Percentiles rank a stretch among this genome's conserved stretches.
Evolutionary conservation across 164 flowering plant genomes (phyloP).

Genomic region (Dillenia turbinata): DNA sequence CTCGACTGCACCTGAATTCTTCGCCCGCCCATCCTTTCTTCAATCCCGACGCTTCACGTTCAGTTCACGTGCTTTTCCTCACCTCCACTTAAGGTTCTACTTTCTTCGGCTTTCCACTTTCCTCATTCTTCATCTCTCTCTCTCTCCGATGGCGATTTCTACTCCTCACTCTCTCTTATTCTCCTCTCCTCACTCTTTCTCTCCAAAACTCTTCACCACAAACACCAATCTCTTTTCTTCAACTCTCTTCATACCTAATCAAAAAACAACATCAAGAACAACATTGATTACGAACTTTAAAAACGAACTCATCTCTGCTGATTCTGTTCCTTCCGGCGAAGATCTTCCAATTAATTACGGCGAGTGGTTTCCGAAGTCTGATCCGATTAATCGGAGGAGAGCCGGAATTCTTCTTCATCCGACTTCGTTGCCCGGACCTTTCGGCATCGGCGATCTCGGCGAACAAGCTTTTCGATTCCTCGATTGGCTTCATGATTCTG

Average conservation of each 20-base stretch:
- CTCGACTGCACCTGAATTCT: too few relatives aligned
- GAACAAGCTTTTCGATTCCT: slow-evolving; percentile 67
- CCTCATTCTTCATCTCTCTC: slow-evolving; percentile 5
- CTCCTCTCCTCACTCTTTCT: not conserved
- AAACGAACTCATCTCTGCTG: not conserved
- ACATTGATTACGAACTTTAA: too few relatives aligned
- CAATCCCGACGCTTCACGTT: too few relatives aligned
- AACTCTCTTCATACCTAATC: too few relatives aligned
- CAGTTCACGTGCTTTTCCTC: too few relatives aligned
- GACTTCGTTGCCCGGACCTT: slow-evolving; percentile 77
- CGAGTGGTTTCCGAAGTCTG: slow-evolving; percentile 40
- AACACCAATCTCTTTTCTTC: not conserved
- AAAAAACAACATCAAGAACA: too few relatives aligned
- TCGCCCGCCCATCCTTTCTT: too few relatives aligned
- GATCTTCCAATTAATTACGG: slow-evolving; percentile 71
- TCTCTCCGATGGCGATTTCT: not conserved
- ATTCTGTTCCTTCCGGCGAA: slow-evolving; percentile 38
- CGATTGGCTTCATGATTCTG: slow-evolving; percentile 84
- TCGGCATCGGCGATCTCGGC: slow-evolving; percentile 91
- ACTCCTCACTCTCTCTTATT: not conserved
- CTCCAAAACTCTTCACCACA: not conserved
- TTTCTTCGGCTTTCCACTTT: too few relatives aligned
- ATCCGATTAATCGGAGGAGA: slow-evolving; percentile 45
- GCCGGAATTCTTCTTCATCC: slow-evolving; percentile 93
- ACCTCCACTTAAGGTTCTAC: too few relatives aligned